phyloP scores from a whole-genome alignment of 2,329 filamentous ascomycete genomes.

The Zymoseptoria passerinii region DNA sequence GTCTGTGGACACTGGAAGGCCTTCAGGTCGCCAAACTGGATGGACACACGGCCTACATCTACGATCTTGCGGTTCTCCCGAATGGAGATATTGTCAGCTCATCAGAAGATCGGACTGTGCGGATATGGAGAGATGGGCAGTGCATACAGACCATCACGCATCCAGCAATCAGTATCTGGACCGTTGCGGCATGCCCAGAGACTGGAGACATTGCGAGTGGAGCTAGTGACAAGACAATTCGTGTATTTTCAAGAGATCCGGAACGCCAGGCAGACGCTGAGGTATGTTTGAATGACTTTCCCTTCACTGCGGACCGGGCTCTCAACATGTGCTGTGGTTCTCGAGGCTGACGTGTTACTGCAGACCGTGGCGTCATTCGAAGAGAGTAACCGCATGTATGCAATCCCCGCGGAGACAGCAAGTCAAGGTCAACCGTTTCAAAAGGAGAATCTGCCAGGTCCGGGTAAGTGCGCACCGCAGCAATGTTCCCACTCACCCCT shows the following conservation, averaged over 20 bases:
- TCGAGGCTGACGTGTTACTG: slow-evolving; percentile 1
- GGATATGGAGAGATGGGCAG: slow-evolving; percentile 73
- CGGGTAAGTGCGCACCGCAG: slow-evolving; percentile 31
- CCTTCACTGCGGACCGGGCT: neutral
- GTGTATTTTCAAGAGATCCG: slow-evolving; percentile 69
- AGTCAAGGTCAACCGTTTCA: slow-evolving; percentile 60
- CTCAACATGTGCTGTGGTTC: neutral
- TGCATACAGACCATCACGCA: slow-evolving; percentile 95
- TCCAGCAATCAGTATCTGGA: slow-evolving; percentile 93
- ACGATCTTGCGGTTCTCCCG: slow-evolving; percentile 68
- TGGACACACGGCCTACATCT: slow-evolving; percentile 93
- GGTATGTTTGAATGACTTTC: slow-evolving; percentile 28
- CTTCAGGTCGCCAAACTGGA: slow-evolving; percentile 66
- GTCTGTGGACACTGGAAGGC: slow-evolving; percentile 78
- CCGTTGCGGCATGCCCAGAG: slow-evolving; percentile 70
- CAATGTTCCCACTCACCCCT: neutral
- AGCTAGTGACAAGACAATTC: slow-evolving; percentile 76
- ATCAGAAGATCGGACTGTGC: slow-evolving; percentile 87
- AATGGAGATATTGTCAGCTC: slow-evolving; percentile 84
- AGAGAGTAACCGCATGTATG: slow-evolving; percentile 46
- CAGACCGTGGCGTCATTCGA: slow-evolving; percentile 61
- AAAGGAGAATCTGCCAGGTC: slow-evolving; percentile 83
- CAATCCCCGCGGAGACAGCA: slow-evolving; percentile 51
- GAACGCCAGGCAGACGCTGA: slow-evolving; percentile 63
- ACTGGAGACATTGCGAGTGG: slow-evolving; percentile 92